Conservation (phyloP, 176 grass and related monocot genomes). For the Dactylis glomerata region DNA sequence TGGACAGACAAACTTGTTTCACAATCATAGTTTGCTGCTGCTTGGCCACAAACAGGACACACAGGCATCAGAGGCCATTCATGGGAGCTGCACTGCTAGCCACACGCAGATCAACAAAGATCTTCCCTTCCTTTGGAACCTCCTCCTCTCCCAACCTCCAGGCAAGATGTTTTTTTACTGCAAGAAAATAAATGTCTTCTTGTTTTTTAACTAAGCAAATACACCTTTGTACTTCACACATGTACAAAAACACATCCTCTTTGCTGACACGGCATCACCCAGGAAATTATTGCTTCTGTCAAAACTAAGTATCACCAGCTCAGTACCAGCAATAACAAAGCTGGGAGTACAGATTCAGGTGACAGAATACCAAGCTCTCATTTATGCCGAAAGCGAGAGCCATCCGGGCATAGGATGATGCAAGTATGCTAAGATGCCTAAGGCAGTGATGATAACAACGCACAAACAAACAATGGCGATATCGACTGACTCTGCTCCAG, state of each 20-base stretch:
- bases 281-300: neutral
- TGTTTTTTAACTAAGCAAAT: neutral
- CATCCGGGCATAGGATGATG: neutral
- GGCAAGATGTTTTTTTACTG: neutral
- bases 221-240: neutral
- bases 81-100: neutral
- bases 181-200: neutral
- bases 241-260: neutral
- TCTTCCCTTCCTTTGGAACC: neutral
- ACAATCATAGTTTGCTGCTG: neutral
- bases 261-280: neutral
- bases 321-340: neutral
- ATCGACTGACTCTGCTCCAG: neutral
- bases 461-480: neutral
- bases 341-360: neutral
- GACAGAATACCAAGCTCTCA: neutral
- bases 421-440: slow-evolving; percentile 2
- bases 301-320: neutral
- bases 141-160: neutral
- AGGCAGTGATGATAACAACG: slow-evolving; percentile 21
- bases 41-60: slow-evolving; percentile 14
- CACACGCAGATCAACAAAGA: slow-evolving; percentile 10
- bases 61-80: neutral
- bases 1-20: neutral
- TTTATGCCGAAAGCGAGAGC: neutral